Evolutionary conservation across 352 stramenopile species (phyloP), one percentile per base, ranked within the genome.

Genomic region (Elongisporangium anandrum): DNA sequence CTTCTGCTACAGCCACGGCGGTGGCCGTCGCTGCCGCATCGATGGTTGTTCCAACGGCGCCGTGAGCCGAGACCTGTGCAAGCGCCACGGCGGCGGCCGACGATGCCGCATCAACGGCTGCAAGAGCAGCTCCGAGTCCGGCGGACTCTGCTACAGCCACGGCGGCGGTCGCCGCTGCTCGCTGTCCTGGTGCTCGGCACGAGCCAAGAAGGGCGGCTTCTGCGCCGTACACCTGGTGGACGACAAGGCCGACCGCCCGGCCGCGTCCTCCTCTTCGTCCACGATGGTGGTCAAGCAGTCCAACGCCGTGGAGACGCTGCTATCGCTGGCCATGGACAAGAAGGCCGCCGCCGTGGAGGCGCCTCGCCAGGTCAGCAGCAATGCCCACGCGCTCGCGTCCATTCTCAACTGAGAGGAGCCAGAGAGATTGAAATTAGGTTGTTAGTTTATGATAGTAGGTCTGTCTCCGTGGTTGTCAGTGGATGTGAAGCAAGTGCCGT

Each of bases 1-100:
- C 50, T 92, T 90, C 64, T 92, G 81, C 63, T 92, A 92, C 74
- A 88, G 75, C 56, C 81, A 92, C 54, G 81, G 81, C 17, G 81
- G 81, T 9, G 81, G 81, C 1, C 70, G 81, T 0, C 77, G 81
- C 26, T 92, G 81, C 57, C 64, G 79, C 16, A 72, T 90, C 48
- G 76, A 89, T 53, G 75, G 72, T 23, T 92, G 81, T 62, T 73
- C 75, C 47, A 92, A 92, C 58, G 81, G 81, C 22, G 79, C 79
- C 5, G 81, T 92, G n/a, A 90, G 79, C 50, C 81, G 79, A 2
- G 81, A 92, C n/a, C 60, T 92, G 65, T 92, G 81, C 68, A 92
- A 92, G 62, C 81, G 81, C 54, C 81, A 92, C 64, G 81, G 81
- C 16, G 81, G 81, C n/a, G 81, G 81, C 1, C 77, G 81, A 2